A percentile compares a stretch with the other conserved stretches of the same genome.
These are phyloP conservation scores for Maudiozyma pseudohumilis DNA, from an alignment of 805 yeast species.

Conservation along the genomic window DNA sequence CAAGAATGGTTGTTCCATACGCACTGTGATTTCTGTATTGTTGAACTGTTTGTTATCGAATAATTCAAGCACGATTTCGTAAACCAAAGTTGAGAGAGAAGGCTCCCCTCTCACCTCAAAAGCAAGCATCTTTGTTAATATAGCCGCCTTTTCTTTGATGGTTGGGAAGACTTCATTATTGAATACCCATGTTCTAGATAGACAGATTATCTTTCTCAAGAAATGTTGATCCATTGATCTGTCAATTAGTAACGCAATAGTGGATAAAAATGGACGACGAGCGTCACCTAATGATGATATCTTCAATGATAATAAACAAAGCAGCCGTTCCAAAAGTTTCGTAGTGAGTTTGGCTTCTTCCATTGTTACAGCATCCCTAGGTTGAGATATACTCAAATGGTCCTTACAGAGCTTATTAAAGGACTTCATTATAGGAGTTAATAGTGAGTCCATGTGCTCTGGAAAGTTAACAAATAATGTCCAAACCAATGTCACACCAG, in stretches of 20 bases:
- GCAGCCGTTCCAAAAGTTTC: slow-evolving; percentile 59
- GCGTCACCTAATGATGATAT: slow-evolving; percentile 88
- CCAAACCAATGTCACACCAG: slow-evolving; percentile 78
- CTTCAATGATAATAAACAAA: slow-evolving; percentile 69
- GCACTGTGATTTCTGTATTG: slow-evolving; percentile 79
- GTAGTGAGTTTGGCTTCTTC: slow-evolving; percentile 82
- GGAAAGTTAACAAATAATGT: slow-evolving; percentile 71
- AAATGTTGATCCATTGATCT: slow-evolving; percentile 72
- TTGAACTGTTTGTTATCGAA: slow-evolving; percentile 72
- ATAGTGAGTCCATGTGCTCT: slow-evolving; percentile 57
- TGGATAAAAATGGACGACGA: slow-evolving; percentile 74
- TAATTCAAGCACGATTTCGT: slow-evolving; percentile 76
- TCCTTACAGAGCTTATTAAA: slow-evolving; percentile 85
- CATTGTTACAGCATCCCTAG: slow-evolving; percentile 31
- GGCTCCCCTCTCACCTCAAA: slow-evolving; percentile 85
- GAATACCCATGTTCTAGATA: slow-evolving; percentile 86
- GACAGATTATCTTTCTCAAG: slow-evolving; percentile 59
- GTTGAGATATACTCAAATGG: slow-evolving; percentile 51
- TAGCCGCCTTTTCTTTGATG: slow-evolving; percentile 90
- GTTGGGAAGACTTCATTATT: slow-evolving; percentile 85
- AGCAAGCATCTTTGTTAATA: slow-evolving; percentile 84
- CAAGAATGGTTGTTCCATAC: slow-evolving; percentile 93
- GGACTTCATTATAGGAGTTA: slow-evolving; percentile 74
- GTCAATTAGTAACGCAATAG: slow-evolving; percentile 84
- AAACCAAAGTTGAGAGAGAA: slow-evolving; percentile 64